Evolutionary conservation across 305 asterid species (phyloP).

Genomic region (Fraxinus angustifolia): DNA sequence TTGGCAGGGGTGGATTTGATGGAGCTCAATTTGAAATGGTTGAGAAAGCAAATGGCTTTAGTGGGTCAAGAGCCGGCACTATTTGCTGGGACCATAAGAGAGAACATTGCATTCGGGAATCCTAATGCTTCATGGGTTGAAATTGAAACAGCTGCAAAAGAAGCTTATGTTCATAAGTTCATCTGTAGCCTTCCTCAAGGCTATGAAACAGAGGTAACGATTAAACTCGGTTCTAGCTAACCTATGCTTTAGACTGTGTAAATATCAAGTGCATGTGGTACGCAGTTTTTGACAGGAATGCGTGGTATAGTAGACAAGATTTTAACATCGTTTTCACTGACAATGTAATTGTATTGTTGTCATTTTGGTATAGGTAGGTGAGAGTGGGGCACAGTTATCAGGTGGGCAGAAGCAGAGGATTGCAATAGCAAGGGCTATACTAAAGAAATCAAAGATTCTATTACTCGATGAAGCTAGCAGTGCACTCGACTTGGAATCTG

Average conservation of each 20-base stretch:
- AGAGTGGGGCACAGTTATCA: slow-evolving; percentile 75
- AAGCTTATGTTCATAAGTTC: slow-evolving; percentile 74
- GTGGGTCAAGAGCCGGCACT: slow-evolving; percentile 85
- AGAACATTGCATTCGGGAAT: slow-evolving; percentile 66
- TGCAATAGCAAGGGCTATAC: slow-evolving; percentile 74
- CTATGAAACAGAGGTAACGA: slow-evolving; percentile 72
- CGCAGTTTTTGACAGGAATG: neutral
- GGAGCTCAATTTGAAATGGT: slow-evolving; percentile 61
- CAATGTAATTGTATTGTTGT: neutral
- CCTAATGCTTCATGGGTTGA: slow-evolving; percentile 69
- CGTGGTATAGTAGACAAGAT: neutral
- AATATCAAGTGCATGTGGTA: neutral
- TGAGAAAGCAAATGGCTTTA: slow-evolving; percentile 65
- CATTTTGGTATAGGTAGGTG: slow-evolving; percentile 55
- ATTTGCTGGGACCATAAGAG: slow-evolving; percentile 72
- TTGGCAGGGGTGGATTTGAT: slow-evolving; percentile 63
- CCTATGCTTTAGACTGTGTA: neutral
- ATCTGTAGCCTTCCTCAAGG: slow-evolving; percentile 80
- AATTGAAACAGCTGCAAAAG: slow-evolving; percentile 75
- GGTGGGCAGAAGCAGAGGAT: slow-evolving; percentile 92
- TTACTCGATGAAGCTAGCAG: slow-evolving; percentile 86
- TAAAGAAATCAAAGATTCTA: slow-evolving; percentile 60
- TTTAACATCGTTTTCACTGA: neutral
- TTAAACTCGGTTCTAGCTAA: neutral
- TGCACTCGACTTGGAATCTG: slow-evolving; percentile 78